Evolutionary conservation across 441 rosid species (phyloP), one percentile per base, ranked within the genome.

Genomic region (Flueggea neowawraea): DNA sequence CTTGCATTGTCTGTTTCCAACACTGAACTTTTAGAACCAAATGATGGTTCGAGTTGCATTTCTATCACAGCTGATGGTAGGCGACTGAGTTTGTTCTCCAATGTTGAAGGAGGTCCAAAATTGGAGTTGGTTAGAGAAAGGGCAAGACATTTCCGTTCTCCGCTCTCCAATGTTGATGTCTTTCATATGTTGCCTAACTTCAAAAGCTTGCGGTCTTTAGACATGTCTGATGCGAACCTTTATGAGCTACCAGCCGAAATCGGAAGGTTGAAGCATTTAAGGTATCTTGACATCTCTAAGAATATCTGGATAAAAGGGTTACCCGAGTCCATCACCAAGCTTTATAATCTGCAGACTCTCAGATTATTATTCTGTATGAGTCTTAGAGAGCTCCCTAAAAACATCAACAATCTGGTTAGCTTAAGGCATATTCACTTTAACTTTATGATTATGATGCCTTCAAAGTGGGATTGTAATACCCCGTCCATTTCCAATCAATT

Each of bases 321-420:
- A 31, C 80, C 80, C 0, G 31, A 61, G 12, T 64, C 73, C 47
- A 48, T 79, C 51, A 12, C 44, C 41, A 68, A 51, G 52, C 73
- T 78, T 8, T 60, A 73, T 57, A 62, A 70, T 57, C 17, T 75
- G 64, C 65, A 67, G 58, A 67, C 61, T 2, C 31, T 78, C 41
- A 33, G n/a, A 28, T 53, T 75, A 47, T 1, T 53, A 1, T 12
- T 14, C 1, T 73, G 80, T 57, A 22, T 5, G 8, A n/a, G 3
- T 16, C 73, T 77, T 61, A 4, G 16, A 31, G 7, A 16, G 28
- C 59, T 73, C 55, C 80, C 80, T 9, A 47, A 8, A 55, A 44
- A 53, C 5, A 41, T 67, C 12, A 57, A 13, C 16, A 59, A 75
- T 14, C 31, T 71, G 41, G 9, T 66, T 12, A 73, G 60, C 52